phyloP scores from a whole-genome alignment of 306 rosid species.

The Acmispon strigosus region DNA sequence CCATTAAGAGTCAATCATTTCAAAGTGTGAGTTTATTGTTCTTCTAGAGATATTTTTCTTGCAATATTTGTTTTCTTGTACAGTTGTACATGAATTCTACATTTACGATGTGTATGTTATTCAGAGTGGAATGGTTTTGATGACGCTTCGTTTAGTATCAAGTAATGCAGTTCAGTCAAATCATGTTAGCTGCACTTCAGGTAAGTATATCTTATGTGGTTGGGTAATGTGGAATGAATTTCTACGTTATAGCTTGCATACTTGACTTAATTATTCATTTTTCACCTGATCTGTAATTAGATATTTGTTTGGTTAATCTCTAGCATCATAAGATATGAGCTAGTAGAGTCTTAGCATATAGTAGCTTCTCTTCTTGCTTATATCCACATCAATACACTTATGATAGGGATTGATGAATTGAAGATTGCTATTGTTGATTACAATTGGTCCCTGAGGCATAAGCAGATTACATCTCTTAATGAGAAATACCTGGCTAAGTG shows the following conservation, averaged over 20 bases:
- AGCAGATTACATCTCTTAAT: conserved; percentile 46
- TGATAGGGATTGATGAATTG: conserved; percentile 58
- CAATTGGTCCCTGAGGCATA: conserved; percentile 45
- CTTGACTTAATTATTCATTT: neutral
- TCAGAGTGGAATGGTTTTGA: conserved; percentile 46
- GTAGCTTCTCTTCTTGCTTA: neutral
- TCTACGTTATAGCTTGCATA: neutral
- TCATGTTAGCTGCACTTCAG: conserved; percentile 33
- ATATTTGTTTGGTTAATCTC: neutral
- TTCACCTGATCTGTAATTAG: neutral
- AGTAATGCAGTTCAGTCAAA: conserved; percentile 26
- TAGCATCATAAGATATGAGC: neutral
- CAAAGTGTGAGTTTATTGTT: conserved; percentile 46
- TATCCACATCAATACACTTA: conserved; percentile 6
- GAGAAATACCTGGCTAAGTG: conserved; percentile 44
- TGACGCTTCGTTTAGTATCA: conserved; percentile 43
- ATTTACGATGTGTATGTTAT: conserved; percentile 26
- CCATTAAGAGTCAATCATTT: conserved; percentile 41
- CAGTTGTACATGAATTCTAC: neutral
- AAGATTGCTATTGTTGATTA: conserved; percentile 47
- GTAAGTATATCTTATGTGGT: conserved; percentile 23
- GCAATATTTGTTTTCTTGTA: neutral
- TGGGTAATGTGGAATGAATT: neutral
- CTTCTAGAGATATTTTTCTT: neutral
- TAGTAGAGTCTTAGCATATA: neutral